Base-by-base conservation (phyloP, 192 early-diverging fungal genomes). In the Rhizophlyctis rosea region DNA sequence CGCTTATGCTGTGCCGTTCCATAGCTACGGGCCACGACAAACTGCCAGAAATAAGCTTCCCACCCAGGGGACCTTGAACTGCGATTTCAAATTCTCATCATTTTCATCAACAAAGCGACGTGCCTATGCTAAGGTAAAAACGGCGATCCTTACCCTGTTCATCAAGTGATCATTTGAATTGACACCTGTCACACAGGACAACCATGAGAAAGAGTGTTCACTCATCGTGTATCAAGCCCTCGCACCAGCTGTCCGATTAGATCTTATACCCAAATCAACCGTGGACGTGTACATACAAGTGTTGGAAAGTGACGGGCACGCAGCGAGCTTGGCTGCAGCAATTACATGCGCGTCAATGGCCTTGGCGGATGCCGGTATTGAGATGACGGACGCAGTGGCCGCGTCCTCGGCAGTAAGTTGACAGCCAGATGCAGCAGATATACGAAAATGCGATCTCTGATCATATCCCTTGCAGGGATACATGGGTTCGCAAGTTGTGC, bases 311-410 rank as follows among this genome's bases (percentile, higher is more conserved):
- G 88, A 89, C 55, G 89, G 88, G 4, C 78, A 71, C 21, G 71
- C 71, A 18, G 81, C 88, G 7, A 80, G 83, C 62, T 80, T 58
- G 77, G 84, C 52, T 69, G 87, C 82, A 24, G 88, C 86, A 11
- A 83, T 90, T 5, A 87, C 84, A 25, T 76, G 64, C 39, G 77
- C 80, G 1, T 68, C 78, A 2, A 53, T 82, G 54, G 80, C 77
- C 11, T 64, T 93, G 13, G 88, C 89, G 9, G 88, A 93, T 74
- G 90, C 91, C 13, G 90, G 90, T 16, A 89, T 93, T 54, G 89
- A 92, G 67, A 91, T 93, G 89, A 61, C 75, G 44, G 91, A 93
- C 72, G 69, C 78, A n/a, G 90, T 93, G 4, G 83, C 86, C 4
- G 90, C 83, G 13, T 85, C 80, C 55, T 78, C 90, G 13, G 86